Percentiles rank a stretch among this genome's conserved stretches.
These are phyloP conservation scores for Arabidopsis arenosa DNA, from an alignment of 345 rosid species.

Conservation along the genomic window DNA sequence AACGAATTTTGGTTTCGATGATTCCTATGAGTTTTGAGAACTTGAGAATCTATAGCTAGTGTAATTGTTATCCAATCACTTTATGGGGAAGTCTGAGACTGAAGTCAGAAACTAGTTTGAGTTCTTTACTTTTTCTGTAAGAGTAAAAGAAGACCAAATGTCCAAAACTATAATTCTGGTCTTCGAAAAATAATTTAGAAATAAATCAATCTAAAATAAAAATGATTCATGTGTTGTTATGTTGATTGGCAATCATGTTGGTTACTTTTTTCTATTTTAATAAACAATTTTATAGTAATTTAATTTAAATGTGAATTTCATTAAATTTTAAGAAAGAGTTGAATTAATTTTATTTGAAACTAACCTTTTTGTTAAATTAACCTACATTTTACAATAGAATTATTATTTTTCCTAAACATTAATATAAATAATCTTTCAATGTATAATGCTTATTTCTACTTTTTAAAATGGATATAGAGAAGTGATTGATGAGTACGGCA, in stretches of 20 bases:
- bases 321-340: not conserved
- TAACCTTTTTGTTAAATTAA: not conserved
- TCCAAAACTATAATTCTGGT: not conserved
- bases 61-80: not conserved
- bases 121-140: not conserved
- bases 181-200: not conserved
- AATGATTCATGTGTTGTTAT: not conserved
- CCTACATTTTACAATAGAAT: not conserved
- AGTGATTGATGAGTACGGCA: conserved; percentile 69
- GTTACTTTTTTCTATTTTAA: not conserved
- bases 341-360: not conserved
- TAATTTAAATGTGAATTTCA: not conserved
- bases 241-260: conserved; percentile 8
- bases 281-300: not conserved
- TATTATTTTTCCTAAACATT: no score
- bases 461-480: conserved; percentile 50
- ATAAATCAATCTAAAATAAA: not conserved
- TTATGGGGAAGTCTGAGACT: conserved; percentile 27
- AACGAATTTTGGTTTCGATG: not conserved
- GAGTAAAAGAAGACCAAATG: not conserved
- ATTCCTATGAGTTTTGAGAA: conserved; percentile 2
- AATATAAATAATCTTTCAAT: not conserved
- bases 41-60: not conserved
- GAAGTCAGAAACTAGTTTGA: conserved; percentile 3
- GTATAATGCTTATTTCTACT: not conserved